Base-by-base conservation (phyloP, 2,329 filamentous ascomycete species). In the Cytospora leucostoma region DNA sequence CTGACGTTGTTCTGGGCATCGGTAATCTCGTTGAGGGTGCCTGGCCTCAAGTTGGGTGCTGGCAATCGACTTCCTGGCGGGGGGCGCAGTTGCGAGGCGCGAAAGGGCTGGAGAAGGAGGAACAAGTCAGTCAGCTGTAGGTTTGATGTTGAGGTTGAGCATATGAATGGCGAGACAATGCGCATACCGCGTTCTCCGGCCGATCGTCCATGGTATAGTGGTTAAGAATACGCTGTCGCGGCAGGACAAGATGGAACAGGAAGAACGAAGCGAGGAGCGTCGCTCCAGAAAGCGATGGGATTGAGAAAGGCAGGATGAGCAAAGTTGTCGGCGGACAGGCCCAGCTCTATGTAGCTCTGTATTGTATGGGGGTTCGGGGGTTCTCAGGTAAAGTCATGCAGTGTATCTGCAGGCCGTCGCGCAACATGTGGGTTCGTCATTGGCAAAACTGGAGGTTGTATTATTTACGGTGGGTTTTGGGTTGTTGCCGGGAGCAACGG, bases 1-100 rank as follows among this genome's bases (percentile, higher is more conserved):
- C 85, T 82, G 51, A 80, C 74, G 71, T 89, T 88, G 74, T 77
- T 79, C 70, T 88, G 84, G n/a, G 85, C 87, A 8, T 87, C 83
- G 70, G 77, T 81, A 68, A 85, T 82, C 70, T 88, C 85, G 11
- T 79, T 74, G 17, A 88, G 78, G 54, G 72, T 74, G 37, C 71
- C 51, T 12, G 70, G 59, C 15, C 62, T 58, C 34, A 67, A 12
- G 62, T 65, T 57, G 56, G 69, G 56, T 65, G 67, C 56, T 56
- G 68, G 68, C 49, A 69, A 59, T 8, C 66, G 63, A 52, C 67
- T 69, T 19, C 62, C 63, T 27, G 65, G 65, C 19, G 65, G 65
- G n/a, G 59, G 61, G 49, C 65, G 61, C 53, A 70, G 62, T 56
- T 67, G 67, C 13, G 69, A 73, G 56, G 66, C 66, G 68, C 61